These are phyloP conservation scores for Cytidiella melzeri DNA, from an alignment of 768 basidiomycete genomes.

Conservation along the genomic window DNA sequence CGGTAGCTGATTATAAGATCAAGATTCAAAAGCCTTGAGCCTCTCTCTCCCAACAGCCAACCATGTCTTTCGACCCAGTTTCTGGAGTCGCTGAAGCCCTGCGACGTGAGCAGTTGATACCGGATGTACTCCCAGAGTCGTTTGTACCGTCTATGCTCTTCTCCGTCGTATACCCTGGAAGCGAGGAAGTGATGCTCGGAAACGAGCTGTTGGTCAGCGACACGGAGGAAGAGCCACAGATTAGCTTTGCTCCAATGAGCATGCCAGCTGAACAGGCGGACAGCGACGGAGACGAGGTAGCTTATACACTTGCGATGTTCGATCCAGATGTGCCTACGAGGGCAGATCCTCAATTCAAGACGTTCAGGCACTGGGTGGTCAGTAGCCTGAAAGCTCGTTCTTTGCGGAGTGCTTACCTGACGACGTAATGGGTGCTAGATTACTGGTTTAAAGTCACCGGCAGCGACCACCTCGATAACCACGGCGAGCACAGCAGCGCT, in stretches of 20 bases:
- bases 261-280: constrained; percentile 21
- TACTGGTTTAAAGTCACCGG: constrained; percentile 34
- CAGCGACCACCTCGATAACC: constrained; percentile 22
- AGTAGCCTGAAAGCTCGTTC: constrained; percentile 1
- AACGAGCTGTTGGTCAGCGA: constrained; percentile 31
- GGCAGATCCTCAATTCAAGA: constrained; percentile 18
- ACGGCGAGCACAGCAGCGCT: constrained; percentile 31
- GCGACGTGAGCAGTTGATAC: constrained; percentile 35
- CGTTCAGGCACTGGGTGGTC: constrained; percentile 29
- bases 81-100: constrained; percentile 30
- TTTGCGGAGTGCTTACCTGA: neutral
- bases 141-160: constrained; percentile 39
- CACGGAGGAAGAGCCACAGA: constrained; percentile 44
- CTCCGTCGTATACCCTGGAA: constrained; percentile 37
- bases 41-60: too few relatives aligned
- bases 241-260: constrained; percentile 39
- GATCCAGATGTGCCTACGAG: constrained; percentile 28
- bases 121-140: constrained; percentile 36
- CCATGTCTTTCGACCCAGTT: constrained; percentile 26
- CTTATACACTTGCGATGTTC: constrained; percentile 38
- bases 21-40: too few relatives aligned
- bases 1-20: too few relatives aligned
- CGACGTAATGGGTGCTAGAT: constrained; percentile 23
- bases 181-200: constrained; percentile 33
- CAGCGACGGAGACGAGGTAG: constrained; percentile 24